Conservation (phyloP, 495 filamentous ascomycete species). For the Tetracladium marchalianum region DNA sequence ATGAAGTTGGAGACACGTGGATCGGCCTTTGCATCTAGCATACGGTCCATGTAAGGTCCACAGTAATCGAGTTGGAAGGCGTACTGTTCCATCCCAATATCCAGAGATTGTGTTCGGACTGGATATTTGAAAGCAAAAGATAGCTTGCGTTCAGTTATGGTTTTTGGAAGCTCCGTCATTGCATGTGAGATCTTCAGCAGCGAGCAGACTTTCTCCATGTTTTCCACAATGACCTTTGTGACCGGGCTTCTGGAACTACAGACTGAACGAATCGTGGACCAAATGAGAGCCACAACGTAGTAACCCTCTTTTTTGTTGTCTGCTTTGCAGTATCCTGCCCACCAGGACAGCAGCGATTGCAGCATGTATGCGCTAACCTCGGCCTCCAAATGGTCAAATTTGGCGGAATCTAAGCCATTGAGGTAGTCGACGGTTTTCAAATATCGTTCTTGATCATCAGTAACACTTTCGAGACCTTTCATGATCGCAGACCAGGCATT, state of each 20-base stretch:
- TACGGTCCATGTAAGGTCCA: conserved; percentile 65
- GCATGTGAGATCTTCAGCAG: conserved; percentile 15
- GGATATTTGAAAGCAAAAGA: conserved; percentile 19
- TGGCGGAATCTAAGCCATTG: conserved; percentile 18
- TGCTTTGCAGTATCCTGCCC: conserved; percentile 23
- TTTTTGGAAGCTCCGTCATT: conserved; percentile 1
- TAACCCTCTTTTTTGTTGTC: conserved; percentile 21
- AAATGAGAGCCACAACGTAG: conserved; percentile 24
- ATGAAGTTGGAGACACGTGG: conserved; percentile 52
- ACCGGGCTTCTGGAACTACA: conserved; percentile 9
- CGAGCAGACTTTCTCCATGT: conserved; percentile 14
- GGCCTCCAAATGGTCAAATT: conserved; percentile 19
- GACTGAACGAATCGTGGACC: conserved; percentile 14
- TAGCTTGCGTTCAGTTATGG: conserved; percentile 13
- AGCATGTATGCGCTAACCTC: conserved; percentile 31
- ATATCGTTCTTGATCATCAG: conserved; percentile 21
- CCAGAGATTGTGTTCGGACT: not conserved
- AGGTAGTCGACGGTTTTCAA: conserved; percentile 23
- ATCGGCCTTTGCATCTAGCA: conserved; percentile 57
- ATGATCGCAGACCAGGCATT: conserved; percentile 24
- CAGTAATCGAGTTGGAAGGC: conserved; percentile 40
- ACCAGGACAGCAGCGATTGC: conserved; percentile 23
- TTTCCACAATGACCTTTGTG: conserved; percentile 10
- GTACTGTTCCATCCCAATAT: conserved; percentile 11
- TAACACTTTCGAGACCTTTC: conserved; percentile 20